Evolutionary conservation across 305 asterid species (phyloP), one percentile per base, ranked within the genome.

Genomic region (Salvia sclarea): DNA sequence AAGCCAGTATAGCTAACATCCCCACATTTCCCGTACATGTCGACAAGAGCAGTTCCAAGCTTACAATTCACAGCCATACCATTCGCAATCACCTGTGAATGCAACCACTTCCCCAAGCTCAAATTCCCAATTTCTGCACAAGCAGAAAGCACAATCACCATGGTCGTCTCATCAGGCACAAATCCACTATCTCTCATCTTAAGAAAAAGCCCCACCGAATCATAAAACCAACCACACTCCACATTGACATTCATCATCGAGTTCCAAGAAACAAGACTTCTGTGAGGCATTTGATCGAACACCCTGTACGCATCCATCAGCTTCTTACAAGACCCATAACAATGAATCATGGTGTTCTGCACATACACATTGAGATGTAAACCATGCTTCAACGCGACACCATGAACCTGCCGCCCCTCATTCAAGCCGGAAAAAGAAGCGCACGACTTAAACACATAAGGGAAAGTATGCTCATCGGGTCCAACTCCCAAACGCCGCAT

Each of bases 21-120:
- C 20, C 96, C 93, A 55, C 88, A 80, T 54, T 88, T 91, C 2
- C 83, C 90, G 38, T 89, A 89, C 97, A 91, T 89, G 79, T 91
- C 87, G 35, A 86, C 88, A 30, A 91, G 85, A 35, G 95, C 76
- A 37, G 96, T 85, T 14, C 96, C 95, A 61, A 91, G 48, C 71
- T 84, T 80, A 72, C 83, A 84, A 52, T 78, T 83, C 57, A 89
- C 41, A 65, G 40, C 16, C 80, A 85, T 68, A 66, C 85, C 85
- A 43, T 75, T 84, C 48, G 30, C 79, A 58, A 89, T 80, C 67
- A 87, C 88, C 69, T 79, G 98, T 69, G 90, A 76, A 73, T 91
- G 96, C 0, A 84, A 48, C 86, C 87, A 85, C 71, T 84, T 89
- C 8, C 96, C 95, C 58, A 81, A 43, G 67, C 83, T 85, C 78